Percentiles rank a stretch among this genome's conserved stretches.
These are phyloP conservation scores for Fusarium algeriense DNA, from an alignment of 2,329 filamentous ascomycete genomes.

Conservation along the genomic window DNA sequence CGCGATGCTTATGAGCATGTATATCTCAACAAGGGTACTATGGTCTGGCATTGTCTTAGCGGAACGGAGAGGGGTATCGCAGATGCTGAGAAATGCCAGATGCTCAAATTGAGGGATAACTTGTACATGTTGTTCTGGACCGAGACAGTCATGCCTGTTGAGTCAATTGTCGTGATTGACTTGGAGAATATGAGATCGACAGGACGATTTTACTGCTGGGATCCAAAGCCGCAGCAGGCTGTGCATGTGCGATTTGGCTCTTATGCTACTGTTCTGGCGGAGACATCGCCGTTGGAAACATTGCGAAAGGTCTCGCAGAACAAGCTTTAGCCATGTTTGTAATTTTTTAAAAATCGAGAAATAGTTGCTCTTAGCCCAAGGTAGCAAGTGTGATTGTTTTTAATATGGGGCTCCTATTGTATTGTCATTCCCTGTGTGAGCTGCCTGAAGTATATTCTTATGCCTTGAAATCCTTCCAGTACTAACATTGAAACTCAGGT, in stretches of 20 bases:
- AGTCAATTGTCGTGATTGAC: conserved; percentile 24
- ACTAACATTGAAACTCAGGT: too few relatives aligned
- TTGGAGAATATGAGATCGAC: conserved; percentile 31
- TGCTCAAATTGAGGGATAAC: conserved; percentile 21
- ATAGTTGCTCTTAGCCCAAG: too few relatives aligned
- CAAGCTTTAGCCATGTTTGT: background rate
- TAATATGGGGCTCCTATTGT: too few relatives aligned
- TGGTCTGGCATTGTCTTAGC: conserved; percentile 28
- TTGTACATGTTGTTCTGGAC: conserved; percentile 37
- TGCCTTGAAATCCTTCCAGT: too few relatives aligned
- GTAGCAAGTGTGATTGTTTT: too few relatives aligned
- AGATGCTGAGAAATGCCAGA: conserved; percentile 27
- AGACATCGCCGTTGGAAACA: conserved; percentile 6
- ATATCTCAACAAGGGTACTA: conserved; percentile 30
- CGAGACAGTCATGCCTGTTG: conserved; percentile 32
- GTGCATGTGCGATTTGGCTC: conserved; percentile 31
- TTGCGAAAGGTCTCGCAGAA: background rate
- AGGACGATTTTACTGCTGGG: conserved; percentile 31
- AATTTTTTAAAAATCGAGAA: background rate
- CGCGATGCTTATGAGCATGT: conserved; percentile 31
- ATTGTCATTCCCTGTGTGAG: too few relatives aligned
- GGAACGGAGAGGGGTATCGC: conserved; percentile 28
- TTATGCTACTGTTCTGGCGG: conserved; percentile 17
- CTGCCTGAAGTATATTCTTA: too few relatives aligned
- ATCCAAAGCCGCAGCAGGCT: conserved; percentile 23